Conservation (phyloP, 352 stramenopile genomes). For the Phytophthora tentaculata region DNA sequence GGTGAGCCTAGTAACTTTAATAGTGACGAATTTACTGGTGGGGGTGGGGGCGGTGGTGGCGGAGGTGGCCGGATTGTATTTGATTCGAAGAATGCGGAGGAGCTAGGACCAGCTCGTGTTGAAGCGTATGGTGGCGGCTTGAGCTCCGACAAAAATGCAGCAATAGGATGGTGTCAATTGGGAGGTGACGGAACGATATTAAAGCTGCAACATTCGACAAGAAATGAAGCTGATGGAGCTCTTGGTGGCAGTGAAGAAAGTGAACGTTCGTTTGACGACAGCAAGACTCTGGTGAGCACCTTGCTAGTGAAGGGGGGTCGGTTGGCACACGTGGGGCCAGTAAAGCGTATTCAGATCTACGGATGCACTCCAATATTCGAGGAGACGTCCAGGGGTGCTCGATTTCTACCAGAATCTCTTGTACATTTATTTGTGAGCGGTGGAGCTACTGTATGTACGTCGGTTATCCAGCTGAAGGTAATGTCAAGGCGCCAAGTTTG, state of each 20-base stretch:
- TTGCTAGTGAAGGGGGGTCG: conserved; percentile 68
- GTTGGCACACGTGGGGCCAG: conserved; percentile 52
- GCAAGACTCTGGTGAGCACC: conserved; percentile 36
- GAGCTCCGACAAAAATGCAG: conserved; percentile 30
- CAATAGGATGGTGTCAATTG: conserved; percentile 79
- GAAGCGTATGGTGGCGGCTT: conserved; percentile 61
- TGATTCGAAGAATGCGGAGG: conserved; percentile 46
- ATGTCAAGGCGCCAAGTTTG: background rate
- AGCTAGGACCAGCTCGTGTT: conserved; percentile 46
- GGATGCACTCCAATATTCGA: conserved; percentile 80
- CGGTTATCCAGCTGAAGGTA: conserved; percentile 63
- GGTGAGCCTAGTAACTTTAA: conserved; percentile 53
- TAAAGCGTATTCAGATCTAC: conserved; percentile 75
- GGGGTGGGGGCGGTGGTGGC: conserved; percentile 59
- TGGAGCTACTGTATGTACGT: conserved; percentile 65
- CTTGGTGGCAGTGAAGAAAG: conserved; percentile 15
- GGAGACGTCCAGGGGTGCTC: conserved; percentile 45
- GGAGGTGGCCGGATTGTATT: conserved; percentile 67
- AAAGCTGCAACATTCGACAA: conserved; percentile 50
- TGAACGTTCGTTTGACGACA: conserved; percentile 4
- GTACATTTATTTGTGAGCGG: conserved; percentile 73
- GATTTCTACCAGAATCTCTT: conserved; percentile 64
- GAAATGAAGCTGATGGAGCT: conserved; percentile 10
- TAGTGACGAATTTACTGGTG: conserved; percentile 34
- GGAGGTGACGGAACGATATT: conserved; percentile 81